Base-by-base conservation (phyloP, 2,329 filamentous ascomycete genomes). In the Apiospora koreana region DNA sequence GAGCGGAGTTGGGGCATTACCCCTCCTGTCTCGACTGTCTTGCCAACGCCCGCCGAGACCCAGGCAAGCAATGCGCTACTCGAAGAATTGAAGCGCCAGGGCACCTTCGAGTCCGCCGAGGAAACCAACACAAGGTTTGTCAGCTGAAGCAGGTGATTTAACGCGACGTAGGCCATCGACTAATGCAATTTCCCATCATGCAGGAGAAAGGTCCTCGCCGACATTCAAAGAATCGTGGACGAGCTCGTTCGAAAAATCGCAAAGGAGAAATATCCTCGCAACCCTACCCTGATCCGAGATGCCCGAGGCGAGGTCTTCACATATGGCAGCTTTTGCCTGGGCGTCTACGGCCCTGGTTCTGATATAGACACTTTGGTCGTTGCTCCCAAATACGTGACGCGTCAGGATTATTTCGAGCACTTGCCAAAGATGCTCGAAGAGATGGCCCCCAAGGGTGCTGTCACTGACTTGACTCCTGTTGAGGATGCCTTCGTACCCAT, bases 361-460 rank as follows among this genome's bases (percentile, higher is more conserved):
- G 96, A 99, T 89, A 98, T 99, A 76, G 96, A 99, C 83, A 98
- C 96, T 1, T 89, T 99, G 68, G 91, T 98, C 71, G 92, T 98
- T 67, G 95, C 92, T 18, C 96, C 96, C 12, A 95, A 94, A 82
- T 94, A 97, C 78, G 93, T 98, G 68, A 89, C 89, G 16, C 92
- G 94, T 71, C 92, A 95, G 42, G 94, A 99, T 81, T 99, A 97
- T 84, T 99, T 99, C 84, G 85, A 93, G 68, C 86, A 93, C 76
- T 98, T 98, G 76, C 95, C 95, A n/a, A 85, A 89, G 25, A 84
- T 97, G 65, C 88, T 99, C 66, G 84, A 92, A 75, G 87, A 91
- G 74, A 92, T 96, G 88, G 91, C 93, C 1, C 89, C 92, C 10
- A 84, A 89, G 46, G 93, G 91, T n/a, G 87, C 94, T 71, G 94